phyloP scores from a whole-genome alignment of 371 early-diverging fungal genomes.

The Rhizomucor miehei region DNA sequence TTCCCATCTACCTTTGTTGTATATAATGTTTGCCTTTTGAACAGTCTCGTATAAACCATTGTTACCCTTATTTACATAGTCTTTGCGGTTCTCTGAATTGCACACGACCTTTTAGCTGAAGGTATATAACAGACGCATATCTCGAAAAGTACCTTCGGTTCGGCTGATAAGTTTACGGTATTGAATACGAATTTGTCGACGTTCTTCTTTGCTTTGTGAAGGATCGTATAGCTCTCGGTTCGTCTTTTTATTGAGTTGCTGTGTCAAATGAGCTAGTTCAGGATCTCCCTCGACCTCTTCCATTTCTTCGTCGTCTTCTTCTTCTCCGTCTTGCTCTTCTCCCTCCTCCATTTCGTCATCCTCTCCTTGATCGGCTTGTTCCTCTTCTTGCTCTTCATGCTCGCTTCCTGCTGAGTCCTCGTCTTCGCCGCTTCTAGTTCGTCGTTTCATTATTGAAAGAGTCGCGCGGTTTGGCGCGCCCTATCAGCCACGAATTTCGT shows the following conservation, averaged over 20 bases:
- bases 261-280: constrained; percentile 7
- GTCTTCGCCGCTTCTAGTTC: too few relatives aligned
- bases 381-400: neutral
- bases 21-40: constrained; percentile 57
- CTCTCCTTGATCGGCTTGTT: neutral
- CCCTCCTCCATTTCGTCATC: neutral
- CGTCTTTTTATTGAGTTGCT: constrained; percentile 16
- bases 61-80: constrained; percentile 45
- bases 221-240: constrained; percentile 37
- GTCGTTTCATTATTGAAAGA: too few relatives aligned
- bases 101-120: neutral
- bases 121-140: neutral
- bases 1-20: constrained; percentile 31
- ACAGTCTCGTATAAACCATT: constrained; percentile 46
- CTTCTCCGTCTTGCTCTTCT: neutral
- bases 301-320: neutral
- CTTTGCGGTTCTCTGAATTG: constrained; percentile 42
- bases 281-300: constrained; percentile 5
- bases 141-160: constrained; percentile 39
- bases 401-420: too few relatives aligned
- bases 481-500: too few relatives aligned
- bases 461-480: too few relatives aligned
- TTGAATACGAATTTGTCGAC: constrained; percentile 43
- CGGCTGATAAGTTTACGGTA: constrained; percentile 49
- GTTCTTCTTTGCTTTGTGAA: constrained; percentile 45